Evolutionary conservation across 305 asterid genomes (phyloP), one percentile per base, ranked within the genome.

Genomic region (Ilex paraguariensis): DNA sequence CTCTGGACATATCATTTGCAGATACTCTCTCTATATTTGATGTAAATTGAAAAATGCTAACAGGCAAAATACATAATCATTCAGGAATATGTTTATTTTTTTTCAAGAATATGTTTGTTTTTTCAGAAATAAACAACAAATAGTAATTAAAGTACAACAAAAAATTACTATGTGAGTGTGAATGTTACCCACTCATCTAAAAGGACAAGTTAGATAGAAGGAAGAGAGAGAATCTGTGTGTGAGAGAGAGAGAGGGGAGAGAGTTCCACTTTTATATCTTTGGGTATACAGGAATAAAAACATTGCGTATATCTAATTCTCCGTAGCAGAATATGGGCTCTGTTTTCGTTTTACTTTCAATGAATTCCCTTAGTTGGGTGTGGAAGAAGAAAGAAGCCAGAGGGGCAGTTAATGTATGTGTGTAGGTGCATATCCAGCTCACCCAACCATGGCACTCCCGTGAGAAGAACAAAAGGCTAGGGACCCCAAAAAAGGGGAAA

Each of bases 391-490:
- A 78, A 70, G 77, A 74, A 33, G 68, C 66, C 82, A 67, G 84
- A 66, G 62, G 67, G 67, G 76, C 70, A 61, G 15, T 66, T 70
- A 63, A 12, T 36, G 42, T 36, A 5, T 36, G 42, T 4, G 52
- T 46, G 57, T 54, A 65, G 31, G 60, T 65, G 58, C 54, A 69
- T 70, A 21, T 83, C 82, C 84, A 77, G 83, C 81, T 77, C 65
- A 72, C 61, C 77, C 72, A 78, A 72, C 84, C 77, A 81, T 84
- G 89, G 84, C 77, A 77, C 77, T 72, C 88, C 72, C 82, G 84
- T 82, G 94, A 84, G 77, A 77, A 68, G 77, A 79, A 81, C 67
- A 69, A 82, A 81, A 77, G 70, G 71, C 60, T 12, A 7, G 14
- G 16, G 53, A 61, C 53, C 16, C 7, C 13, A 11, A n/a, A 49